Evolutionary conservation across 495 filamentous ascomycete species (phyloP).

Genomic region (Aspergillus biplanus): DNA sequence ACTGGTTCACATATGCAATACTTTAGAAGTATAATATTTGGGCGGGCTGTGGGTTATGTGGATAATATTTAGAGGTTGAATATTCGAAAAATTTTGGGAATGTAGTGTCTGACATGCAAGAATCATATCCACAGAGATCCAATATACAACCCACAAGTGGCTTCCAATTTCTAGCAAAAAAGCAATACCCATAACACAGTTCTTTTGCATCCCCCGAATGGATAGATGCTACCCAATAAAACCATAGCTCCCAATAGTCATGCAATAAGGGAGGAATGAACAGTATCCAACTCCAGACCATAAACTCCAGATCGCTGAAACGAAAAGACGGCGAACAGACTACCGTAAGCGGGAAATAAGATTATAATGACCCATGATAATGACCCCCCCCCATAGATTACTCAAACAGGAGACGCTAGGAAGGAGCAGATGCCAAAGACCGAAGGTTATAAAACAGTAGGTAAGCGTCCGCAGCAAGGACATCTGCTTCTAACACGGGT

Average conservation of each 20-base stretch:
- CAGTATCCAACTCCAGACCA: slow-evolving; percentile 7
- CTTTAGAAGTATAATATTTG: no score
- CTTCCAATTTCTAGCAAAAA: neutral
- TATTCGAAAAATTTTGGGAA: no score
- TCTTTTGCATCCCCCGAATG: neutral
- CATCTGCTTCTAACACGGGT: slow-evolving; percentile 73
- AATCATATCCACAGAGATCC: slow-evolving; percentile 2
- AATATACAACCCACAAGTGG: slow-evolving; percentile 1
- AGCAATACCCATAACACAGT: neutral
- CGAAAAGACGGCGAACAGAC: slow-evolving; percentile 7
- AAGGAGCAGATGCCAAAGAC: slow-evolving; percentile 42
- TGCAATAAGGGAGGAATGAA: neutral
- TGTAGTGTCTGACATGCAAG: neutral
- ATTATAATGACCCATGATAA: neutral
- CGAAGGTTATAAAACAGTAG: slow-evolving; percentile 84
- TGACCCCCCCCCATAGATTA: neutral
- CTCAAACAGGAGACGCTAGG: slow-evolving; percentile 7
- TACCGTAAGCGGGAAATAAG: neutral
- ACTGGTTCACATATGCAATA: no score
- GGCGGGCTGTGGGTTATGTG: no score
- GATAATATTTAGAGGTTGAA: no score
- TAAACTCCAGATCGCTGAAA: slow-evolving; percentile 17
- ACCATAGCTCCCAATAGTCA: neutral
- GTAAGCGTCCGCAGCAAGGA: slow-evolving; percentile 81
- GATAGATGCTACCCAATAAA: neutral